Conservation (phyloP, 305 asterid genomes). For the Rubia tinctorum region DNA sequence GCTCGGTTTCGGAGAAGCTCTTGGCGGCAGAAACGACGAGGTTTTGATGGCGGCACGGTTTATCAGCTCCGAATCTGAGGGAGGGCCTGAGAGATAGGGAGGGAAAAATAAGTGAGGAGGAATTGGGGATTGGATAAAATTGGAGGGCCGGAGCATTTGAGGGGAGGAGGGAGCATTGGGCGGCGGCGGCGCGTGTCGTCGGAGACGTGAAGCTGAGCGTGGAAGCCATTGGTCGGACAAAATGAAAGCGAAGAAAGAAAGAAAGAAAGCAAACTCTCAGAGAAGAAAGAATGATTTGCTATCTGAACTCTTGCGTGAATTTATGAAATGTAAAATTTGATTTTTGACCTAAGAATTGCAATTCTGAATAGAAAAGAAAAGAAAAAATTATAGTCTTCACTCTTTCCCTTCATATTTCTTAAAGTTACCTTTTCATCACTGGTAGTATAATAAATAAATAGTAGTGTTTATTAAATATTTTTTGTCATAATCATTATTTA, state of each 20-base stretch:
- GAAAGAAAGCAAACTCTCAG: background rate
- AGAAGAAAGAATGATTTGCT: background rate
- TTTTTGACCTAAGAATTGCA: no score
- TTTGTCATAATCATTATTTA: no score
- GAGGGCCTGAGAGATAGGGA: constrained; percentile 28
- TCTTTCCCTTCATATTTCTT: no score
- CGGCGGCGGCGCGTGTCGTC: constrained; percentile 18
- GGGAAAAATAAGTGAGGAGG: constrained; percentile 24
- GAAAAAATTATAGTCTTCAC: no score
- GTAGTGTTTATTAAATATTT: no score
- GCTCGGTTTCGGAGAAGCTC: constrained; percentile 58
- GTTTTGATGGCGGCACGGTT: constrained; percentile 29
- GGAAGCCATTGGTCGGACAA: constrained; percentile 65
- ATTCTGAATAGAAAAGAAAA: no score
- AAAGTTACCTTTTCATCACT: no score
- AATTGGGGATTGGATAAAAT: no score
- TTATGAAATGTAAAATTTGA: no score
- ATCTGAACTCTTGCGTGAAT: background rate
- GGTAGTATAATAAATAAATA: no score
- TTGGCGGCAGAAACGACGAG: constrained; percentile 58
- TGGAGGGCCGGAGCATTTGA: constrained; percentile 20
- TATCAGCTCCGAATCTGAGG: constrained; percentile 1
- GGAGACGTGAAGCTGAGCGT: constrained; percentile 48
- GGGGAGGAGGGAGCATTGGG: constrained; percentile 22
- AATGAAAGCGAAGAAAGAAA: background rate